phyloP scores from a whole-genome alignment of 2,329 filamentous ascomycete genomes.

The Hypoxylon sp. region DNA sequence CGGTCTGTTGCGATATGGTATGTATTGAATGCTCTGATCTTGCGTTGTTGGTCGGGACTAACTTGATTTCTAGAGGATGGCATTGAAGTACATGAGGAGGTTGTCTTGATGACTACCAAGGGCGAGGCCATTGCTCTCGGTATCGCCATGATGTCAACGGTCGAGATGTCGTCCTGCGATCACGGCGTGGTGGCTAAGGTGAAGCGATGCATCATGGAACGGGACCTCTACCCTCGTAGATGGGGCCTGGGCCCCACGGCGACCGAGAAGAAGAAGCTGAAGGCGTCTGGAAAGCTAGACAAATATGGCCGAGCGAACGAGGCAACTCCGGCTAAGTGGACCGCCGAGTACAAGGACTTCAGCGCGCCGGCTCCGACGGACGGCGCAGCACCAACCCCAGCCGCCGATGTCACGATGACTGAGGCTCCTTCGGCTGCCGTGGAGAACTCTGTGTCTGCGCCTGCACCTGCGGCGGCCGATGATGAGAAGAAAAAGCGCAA shows the following conservation, averaged over 20 bases:
- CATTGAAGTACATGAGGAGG: slow-evolving; percentile 94
- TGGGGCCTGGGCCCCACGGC: slow-evolving; percentile 96
- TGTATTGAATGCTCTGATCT: slow-evolving; percentile 40
- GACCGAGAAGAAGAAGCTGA: slow-evolving; percentile 99
- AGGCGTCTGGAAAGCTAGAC: slow-evolving; percentile 96
- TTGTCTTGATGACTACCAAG: slow-evolving; percentile 98
- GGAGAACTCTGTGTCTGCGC: slow-evolving; percentile 51
- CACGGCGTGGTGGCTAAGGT: slow-evolving; percentile 98
- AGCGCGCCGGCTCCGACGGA: slow-evolving; percentile 61
- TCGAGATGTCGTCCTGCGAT: slow-evolving; percentile 95
- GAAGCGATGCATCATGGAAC: slow-evolving; percentile 99
- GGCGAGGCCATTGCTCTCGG: slow-evolving; percentile 97
- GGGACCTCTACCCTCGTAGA: slow-evolving; percentile 93
- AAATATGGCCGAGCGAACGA: slow-evolving; percentile 96
- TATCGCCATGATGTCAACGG: slow-evolving; percentile 97
- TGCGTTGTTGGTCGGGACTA: neutral
- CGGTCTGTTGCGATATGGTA: slow-evolving; percentile 89
- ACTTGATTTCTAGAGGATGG: slow-evolving; percentile 68
- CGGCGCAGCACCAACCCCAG: slow-evolving; percentile 53
- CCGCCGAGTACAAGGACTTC: slow-evolving; percentile 90
- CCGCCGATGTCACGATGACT: slow-evolving; percentile 53
- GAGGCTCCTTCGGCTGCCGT: slow-evolving; percentile 52
- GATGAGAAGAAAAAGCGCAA: slow-evolving; percentile 81
- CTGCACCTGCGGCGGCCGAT: slow-evolving; percentile 55
- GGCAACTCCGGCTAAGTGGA: slow-evolving; percentile 92